Evolutionary conservation across 2,329 filamentous ascomycete genomes (phyloP), one percentile per base, ranked within the genome.

Genomic region (Aspergillus hortae): DNA sequence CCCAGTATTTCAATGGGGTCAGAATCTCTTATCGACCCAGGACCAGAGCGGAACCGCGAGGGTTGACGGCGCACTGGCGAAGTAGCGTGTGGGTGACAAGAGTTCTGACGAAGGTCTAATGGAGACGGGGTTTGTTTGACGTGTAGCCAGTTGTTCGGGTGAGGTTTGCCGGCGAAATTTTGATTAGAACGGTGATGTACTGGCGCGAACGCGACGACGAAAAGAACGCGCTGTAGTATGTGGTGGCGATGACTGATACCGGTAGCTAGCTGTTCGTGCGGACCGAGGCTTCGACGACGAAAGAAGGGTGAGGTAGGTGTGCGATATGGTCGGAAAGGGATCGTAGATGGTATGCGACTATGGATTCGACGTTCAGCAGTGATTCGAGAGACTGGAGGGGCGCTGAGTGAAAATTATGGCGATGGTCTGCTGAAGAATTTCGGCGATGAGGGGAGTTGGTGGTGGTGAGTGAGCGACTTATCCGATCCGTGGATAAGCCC

Each of bases 41-140:
- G 80, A 77, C 72, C 73, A 69, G 82, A 87, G 86, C 90, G 90
- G 90, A 86, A 87, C 85, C 88, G 87, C 60, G 61, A 52, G 86
- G 87, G 86, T 80, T 87, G 51, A 92, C 90, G 88, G 90, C 90
- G 68, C 92, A 54, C 57, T 53, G 55, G 67, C 92, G 19, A 94
- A 92, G 90, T 75, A 77, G 75, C 65, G 57, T 51, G 53, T 49
- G 59, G 67, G 61, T 58, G 60, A 66, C 51, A 64, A 67, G 63
- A 65, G 57, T 53, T 63, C 62, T 58, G 55, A 60, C 51, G 14
- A 46, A 23, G 43, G 45, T 25, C 43, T 44, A 27, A 46, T 46
- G 54, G 47, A 59, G 50, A 48, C 43, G 46, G 59, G 53, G 52
- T 44, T 49, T 40, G 4, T 44, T 56, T 51, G 56, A 62, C 54